These are phyloP conservation scores for Yamadazyma siamensis DNA, from an alignment of 1,139 yeast species.

Conservation along the genomic window DNA sequence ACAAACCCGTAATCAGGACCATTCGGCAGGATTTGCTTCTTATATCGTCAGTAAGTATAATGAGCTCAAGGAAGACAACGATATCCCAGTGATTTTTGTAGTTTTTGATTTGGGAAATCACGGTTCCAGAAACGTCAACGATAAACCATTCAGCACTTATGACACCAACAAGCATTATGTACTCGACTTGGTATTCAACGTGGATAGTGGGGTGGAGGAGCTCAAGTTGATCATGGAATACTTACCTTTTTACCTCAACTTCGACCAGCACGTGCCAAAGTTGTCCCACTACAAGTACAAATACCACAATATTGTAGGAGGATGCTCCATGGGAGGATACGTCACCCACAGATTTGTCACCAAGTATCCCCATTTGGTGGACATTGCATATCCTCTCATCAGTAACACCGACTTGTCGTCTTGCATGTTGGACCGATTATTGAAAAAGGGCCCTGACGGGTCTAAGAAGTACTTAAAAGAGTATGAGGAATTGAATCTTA, in stretches of 20 bases:
- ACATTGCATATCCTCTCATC: conserved; percentile 44
- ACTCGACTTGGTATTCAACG: conserved; percentile 47
- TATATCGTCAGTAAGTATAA: conserved; percentile 26
- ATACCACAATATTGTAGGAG: conserved; percentile 41
- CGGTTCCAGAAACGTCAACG: conserved; percentile 45
- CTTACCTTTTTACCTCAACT: conserved; percentile 43
- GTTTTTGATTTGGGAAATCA: conserved; percentile 63
- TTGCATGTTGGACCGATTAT: conserved; percentile 39
- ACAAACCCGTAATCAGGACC: conserved; percentile 25
- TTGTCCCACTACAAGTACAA: conserved; percentile 14
- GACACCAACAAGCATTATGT: conserved; percentile 50
- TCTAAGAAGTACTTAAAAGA: conserved; percentile 11
- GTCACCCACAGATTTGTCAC: conserved; percentile 46
- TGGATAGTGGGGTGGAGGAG: conserved; percentile 53
- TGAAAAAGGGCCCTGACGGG: conserved; percentile 16
- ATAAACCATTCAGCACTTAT: conserved; percentile 42
- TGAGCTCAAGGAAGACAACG: conserved; percentile 13
- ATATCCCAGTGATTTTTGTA: conserved; percentile 41
- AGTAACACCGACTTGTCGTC: conserved; percentile 46
- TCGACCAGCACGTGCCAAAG: conserved; percentile 26
- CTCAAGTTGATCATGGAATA: conserved; percentile 45
- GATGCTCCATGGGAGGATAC: conserved; percentile 65
- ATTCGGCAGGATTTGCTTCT: conserved; percentile 32
- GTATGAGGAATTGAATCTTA: conserved; percentile 35
- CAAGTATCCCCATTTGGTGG: conserved; percentile 35